These are phyloP conservation scores for Bimuria novae-zelandiae DNA, from an alignment of 2,329 filamentous ascomycete genomes.

Conservation along the genomic window DNA sequence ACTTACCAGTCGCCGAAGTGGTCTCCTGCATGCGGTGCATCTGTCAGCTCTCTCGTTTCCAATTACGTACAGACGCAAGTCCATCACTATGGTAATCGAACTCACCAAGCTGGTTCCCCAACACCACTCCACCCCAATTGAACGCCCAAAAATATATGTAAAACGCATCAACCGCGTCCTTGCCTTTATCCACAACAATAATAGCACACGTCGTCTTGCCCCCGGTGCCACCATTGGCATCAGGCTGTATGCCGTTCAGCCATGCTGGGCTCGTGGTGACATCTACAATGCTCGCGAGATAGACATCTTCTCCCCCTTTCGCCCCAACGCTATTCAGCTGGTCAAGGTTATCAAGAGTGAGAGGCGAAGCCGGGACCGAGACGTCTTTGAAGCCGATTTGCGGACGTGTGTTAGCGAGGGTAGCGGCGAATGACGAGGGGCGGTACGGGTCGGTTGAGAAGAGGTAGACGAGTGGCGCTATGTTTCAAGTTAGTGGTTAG, in stretches of 20 bases:
- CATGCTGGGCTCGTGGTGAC: conserved; percentile 42
- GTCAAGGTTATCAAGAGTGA: conserved; percentile 46
- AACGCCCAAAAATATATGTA: conserved; percentile 65
- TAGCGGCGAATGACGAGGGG: conserved; percentile 45
- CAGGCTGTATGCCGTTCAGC: conserved; percentile 56
- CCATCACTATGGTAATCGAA: no score
- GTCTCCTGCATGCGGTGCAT: conserved; percentile 43
- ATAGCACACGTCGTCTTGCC: conserved; percentile 54
- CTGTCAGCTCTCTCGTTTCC: no score
- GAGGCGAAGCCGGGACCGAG: conserved; percentile 20
- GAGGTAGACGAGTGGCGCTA: conserved; percentile 49
- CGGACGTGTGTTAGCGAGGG: conserved; percentile 45
- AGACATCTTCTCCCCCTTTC: conserved; percentile 31
- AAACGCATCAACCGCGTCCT: conserved; percentile 58
- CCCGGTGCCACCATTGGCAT: conserved; percentile 53
- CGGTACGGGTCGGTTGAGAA: conserved; percentile 44
- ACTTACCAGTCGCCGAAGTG: conserved; percentile 65
- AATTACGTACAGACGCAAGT: no score
- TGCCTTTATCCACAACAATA: conserved; percentile 60
- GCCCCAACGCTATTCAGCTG: conserved; percentile 40
- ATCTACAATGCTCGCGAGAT: conserved; percentile 47
- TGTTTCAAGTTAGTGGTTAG: not conserved
- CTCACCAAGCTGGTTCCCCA: conserved; percentile 43
- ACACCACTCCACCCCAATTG: conserved; percentile 56
- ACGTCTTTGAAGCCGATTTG: conserved; percentile 30